Evolutionary conservation across 306 rosid genomes (phyloP), one percentile per base, ranked within the genome.

Genomic region (Oxytropis ochrocephala): DNA sequence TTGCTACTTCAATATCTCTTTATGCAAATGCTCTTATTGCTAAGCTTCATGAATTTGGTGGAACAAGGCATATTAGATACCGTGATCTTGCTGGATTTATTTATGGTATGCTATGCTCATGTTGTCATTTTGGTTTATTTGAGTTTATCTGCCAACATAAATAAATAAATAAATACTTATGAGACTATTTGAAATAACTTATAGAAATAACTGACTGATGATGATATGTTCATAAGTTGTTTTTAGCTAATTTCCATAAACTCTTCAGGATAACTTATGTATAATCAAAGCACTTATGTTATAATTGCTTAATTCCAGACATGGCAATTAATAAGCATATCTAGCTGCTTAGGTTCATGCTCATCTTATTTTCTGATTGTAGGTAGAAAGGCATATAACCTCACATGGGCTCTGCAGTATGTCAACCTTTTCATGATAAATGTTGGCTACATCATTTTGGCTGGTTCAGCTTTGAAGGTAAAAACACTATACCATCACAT

Each of bases 391-490:
- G 92, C 96, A 32, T 94, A 94, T 83, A 59, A 66, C 24, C 92
- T 90, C 27, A 94, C 97, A 11, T 94, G 99, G 98, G 76, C 80
- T 30, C 79, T 94, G 79, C 98, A 94, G 64, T 94, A 90, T 77
- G 77, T 81, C 78, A 94, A 94, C 75, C 97, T 94, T 76, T 94
- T 94, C 81, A 94, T 94, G 97, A 94, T 94, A 50, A 94, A 94
- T 74, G 83, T 87, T 1, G 99, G 97, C 7, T 94, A 1, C 29
- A 81, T 94, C 79, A 94, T 94, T 77, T 80, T 94, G 79, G 98
- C 97, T 17, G 98, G 98, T 69, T 85, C 86, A 2, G 97, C 98
- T 71, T 78, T 94, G 38, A 94, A 94, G 96, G 98, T 94, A 71
- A 73, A 52, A n/a, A 38, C 21, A 27, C 5, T 24, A 5, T 9